Evolutionary conservation across 2,329 filamentous ascomycete species (phyloP).

Genomic region (Fonsecaea monophora): DNA sequence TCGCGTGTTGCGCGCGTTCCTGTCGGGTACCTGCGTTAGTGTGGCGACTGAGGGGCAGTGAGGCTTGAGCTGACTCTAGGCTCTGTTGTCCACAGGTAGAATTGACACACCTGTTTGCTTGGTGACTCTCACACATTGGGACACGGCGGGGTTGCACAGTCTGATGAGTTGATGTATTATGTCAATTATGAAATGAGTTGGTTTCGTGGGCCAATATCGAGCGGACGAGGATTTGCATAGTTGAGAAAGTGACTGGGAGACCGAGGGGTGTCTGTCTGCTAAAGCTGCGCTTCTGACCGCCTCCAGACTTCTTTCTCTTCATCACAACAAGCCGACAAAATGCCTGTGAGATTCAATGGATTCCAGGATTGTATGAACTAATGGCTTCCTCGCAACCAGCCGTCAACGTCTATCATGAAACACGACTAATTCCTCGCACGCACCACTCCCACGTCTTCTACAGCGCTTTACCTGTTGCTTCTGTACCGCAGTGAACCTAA

Average conservation of each 20-base stretch:
- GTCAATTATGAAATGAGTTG: background rate
- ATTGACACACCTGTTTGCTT: background rate
- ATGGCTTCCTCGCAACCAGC: background rate
- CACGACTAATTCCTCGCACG: too few relatives aligned
- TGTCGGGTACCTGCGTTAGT: conserved; percentile 19
- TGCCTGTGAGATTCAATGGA: background rate
- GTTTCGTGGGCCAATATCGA: background rate
- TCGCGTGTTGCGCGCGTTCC: background rate
- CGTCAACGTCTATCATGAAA: background rate
- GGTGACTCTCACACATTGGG: background rate
- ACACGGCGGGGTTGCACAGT: background rate
- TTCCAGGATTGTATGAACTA: background rate
- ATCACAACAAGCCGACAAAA: background rate
- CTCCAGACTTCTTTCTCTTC: too few relatives aligned
- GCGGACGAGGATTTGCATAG: too few relatives aligned
- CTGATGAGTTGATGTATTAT: background rate
- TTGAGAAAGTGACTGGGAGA: too few relatives aligned
- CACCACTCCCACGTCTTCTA: too few relatives aligned
- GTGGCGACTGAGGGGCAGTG: background rate
- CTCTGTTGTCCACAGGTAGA: background rate
- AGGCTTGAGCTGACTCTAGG: background rate
- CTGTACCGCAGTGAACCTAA: background rate
- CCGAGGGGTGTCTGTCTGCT: too few relatives aligned
- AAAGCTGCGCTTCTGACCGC: too few relatives aligned
- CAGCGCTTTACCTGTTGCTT: too few relatives aligned